Evolutionary conservation across 2,329 filamentous ascomycete species (phyloP), one percentile per base, ranked within the genome.

Genomic region (Proliferodiscus dingleyae): DNA sequence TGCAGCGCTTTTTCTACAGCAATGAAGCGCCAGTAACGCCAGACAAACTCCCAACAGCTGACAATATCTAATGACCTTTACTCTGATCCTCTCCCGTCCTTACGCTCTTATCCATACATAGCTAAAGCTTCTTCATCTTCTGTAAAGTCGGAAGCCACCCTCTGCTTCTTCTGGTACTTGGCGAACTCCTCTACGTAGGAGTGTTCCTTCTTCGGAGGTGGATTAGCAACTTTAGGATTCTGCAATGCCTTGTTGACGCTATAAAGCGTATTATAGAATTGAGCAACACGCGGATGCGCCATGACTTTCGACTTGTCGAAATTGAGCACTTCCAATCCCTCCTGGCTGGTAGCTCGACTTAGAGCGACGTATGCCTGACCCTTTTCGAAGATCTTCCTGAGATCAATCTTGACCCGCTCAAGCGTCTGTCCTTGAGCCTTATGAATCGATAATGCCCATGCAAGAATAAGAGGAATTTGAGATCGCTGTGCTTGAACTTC

Each of bases 351-450:
- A 11, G 93, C 93, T 67, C 93, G 87, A 71, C 88, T 95, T 11
- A 98, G 79, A 41, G 93, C 93, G 41, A 98, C 93, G 62, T 98
- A 98, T 5, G 93, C 93, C 66, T 98, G 93, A 0, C 93, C 93
- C 66, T 95, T 96, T 64, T 98, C 93, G 59, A 98, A 98, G 1
- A 95, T 87, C 51, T 81, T 85, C 23, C 89, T 87, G 1, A 98
- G 74, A 63, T 98, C 89, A 21, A 98, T 93, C 62, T 95, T 95
- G 49, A 98, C 93, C 41, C 91, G 78, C 61, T 95, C 89, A 16
- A 65, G 54, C 1, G 91, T 97, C 65, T 97, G 91, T 1, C 91
- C 91, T 64, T 97, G 91, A 1, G 93, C 93, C 68, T 98, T 98
- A 72, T 98, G 93, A 49, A 98, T 98, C 1, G 89, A 95, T 16